Conservation (phyloP, 371 early-diverging fungal genomes). For the Mortierella sp. region DNA sequence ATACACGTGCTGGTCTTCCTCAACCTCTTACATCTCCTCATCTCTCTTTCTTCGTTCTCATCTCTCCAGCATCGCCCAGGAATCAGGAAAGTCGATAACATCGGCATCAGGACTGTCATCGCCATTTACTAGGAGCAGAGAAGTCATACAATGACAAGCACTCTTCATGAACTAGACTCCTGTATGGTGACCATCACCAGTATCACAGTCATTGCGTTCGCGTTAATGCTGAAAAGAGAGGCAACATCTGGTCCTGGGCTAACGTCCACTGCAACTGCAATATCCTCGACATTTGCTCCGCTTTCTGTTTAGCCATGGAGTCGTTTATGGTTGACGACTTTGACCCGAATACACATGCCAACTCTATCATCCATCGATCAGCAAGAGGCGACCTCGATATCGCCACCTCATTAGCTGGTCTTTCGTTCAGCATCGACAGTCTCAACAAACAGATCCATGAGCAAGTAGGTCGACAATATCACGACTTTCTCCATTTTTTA, state of each 20-base stretch:
- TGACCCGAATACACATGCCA: conserved; percentile 69
- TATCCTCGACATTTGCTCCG: neutral
- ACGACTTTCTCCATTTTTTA: neutral
- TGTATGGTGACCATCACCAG: conserved; percentile 28
- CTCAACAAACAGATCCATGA: conserved; percentile 82
- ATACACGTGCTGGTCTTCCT: neutral
- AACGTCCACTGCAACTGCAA: neutral
- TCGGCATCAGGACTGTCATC: neutral
- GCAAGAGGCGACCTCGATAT: conserved; percentile 67
- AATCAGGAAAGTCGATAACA: neutral
- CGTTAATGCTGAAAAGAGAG: too few species aligned
- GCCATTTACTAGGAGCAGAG: neutral
- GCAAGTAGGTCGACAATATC: conserved; percentile 58
- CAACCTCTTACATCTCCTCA: neutral
- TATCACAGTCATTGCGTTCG: neutral
- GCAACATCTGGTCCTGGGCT: neutral
- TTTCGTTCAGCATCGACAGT: conserved; percentile 79
- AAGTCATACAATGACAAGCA: conserved; percentile 21
- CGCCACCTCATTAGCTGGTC: conserved; percentile 72
- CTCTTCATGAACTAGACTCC: conserved; percentile 43
- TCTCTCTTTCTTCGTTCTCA: neutral
- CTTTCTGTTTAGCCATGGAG: conserved; percentile 60
- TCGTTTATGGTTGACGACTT: conserved; percentile 67
- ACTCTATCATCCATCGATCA: conserved; percentile 63
- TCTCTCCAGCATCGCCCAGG: neutral